These are phyloP conservation scores for Oryza glumipatula DNA, from an alignment of 176 grass and related monocot species.

Conservation along the genomic window DNA sequence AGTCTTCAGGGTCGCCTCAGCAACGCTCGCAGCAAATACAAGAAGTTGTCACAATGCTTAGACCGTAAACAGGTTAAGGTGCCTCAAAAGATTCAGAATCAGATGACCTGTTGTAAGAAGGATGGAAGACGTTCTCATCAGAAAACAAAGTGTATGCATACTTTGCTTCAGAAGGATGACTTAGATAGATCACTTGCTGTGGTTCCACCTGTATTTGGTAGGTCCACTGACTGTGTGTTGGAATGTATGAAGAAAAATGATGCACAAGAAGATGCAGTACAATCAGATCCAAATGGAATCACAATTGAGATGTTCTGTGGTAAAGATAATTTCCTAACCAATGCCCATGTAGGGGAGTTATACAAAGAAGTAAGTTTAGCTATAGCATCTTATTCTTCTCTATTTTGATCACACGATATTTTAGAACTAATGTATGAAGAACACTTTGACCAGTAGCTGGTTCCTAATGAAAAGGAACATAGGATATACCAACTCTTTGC, in stretches of 20 bases:
- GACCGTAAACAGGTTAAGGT: conserved; percentile 27
- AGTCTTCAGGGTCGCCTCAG: conserved; percentile 54
- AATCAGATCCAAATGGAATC: conserved; percentile 18
- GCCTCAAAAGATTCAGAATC: conserved; percentile 23
- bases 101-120: conserved; percentile 20
- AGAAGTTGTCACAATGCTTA: conserved; percentile 5
- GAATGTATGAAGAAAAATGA: conserved; percentile 10
- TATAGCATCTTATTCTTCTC: conserved; percentile 3
- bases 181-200: background rate
- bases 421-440: background rate
- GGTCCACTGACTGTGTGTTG: background rate
- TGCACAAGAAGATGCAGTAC: background rate
- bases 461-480: background rate
- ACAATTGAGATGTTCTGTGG: conserved; percentile 42
- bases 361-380: conserved; percentile 43
- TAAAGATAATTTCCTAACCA: conserved; percentile 10
- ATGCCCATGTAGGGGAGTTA: conserved; percentile 26
- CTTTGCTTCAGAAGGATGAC: conserved; percentile 1
- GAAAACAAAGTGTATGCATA: conserved; percentile 12
- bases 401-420: background rate
- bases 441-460: background rate
- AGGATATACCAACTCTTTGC: background rate
- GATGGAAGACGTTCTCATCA: background rate
- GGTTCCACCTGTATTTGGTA: background rate
- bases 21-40: conserved; percentile 35